Evolutionary conservation across 2,329 filamentous ascomycete species (phyloP).

Genomic region (Aspergillus sergii): DNA sequence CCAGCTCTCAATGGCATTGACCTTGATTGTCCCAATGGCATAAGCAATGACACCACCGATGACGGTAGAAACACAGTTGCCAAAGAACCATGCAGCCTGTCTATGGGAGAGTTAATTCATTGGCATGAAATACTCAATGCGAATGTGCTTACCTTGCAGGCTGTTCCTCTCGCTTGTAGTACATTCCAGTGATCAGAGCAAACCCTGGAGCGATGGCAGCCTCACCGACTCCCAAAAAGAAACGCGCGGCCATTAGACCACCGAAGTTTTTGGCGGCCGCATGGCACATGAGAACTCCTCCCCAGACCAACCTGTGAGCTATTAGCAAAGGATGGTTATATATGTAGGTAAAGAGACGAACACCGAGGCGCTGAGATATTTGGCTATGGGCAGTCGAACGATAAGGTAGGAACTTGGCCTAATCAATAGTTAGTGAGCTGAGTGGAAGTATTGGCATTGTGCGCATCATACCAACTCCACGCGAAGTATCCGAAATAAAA

Average conservation of each 20-base stretch:
- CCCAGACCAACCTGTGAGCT: slow-evolving; percentile 30
- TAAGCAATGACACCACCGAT: slow-evolving; percentile 35
- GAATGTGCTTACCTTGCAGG: slow-evolving; percentile 24
- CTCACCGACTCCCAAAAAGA: slow-evolving; percentile 36
- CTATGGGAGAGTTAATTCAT: slow-evolving; percentile 8
- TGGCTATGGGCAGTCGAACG: slow-evolving; percentile 34
- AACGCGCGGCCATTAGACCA: slow-evolving; percentile 44
- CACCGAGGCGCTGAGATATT: slow-evolving; percentile 33
- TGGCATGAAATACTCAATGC: no score
- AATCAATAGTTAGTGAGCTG: not conserved
- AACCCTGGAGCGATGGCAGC: slow-evolving; percentile 37
- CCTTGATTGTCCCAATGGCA: slow-evolving; percentile 29
- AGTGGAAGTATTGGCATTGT: no score
- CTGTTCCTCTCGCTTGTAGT: slow-evolving; percentile 37
- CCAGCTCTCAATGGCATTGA: slow-evolving; percentile 25
- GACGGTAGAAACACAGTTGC: slow-evolving; percentile 35
- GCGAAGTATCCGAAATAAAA: slow-evolving; percentile 41
- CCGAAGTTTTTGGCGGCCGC: slow-evolving; percentile 31
- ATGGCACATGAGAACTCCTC: slow-evolving; percentile 36
- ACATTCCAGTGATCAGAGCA: slow-evolving; percentile 41
- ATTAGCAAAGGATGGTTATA: not conserved
- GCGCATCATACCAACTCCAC: slow-evolving; percentile 34
- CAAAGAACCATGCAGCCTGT: slow-evolving; percentile 39
- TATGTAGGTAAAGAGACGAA: slow-evolving; percentile 23
- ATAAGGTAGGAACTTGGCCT: slow-evolving; percentile 40